Evolutionary conservation across 192 early-diverging fungal genomes (phyloP).

Genomic region (Backusella luteola): DNA sequence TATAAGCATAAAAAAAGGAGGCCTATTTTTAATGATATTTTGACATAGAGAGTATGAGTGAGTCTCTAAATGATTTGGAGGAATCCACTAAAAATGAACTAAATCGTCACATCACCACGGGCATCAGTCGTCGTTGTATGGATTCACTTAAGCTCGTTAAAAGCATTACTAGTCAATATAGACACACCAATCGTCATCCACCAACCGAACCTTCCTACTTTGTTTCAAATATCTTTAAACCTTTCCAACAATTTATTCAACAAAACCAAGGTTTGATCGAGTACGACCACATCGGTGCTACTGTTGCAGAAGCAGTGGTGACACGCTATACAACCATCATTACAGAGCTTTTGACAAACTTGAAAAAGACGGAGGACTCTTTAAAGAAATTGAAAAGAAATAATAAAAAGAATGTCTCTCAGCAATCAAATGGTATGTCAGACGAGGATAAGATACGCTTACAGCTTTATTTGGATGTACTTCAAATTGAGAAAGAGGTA

Average conservation of each 20-base stretch:
- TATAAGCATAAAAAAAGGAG: not conserved
- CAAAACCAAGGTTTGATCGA: constrained; percentile 34
- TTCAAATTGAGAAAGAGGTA: constrained; percentile 52
- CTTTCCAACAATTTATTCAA: constrained; percentile 31
- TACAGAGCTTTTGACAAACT: constrained; percentile 32
- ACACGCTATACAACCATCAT: constrained; percentile 36
- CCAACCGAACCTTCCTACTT: constrained; percentile 52
- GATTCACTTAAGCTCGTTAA: constrained; percentile 41
- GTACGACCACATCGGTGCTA: constrained; percentile 24
- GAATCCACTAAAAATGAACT: constrained; percentile 38
- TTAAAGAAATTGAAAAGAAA: constrained; percentile 42
- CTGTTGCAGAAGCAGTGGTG: constrained; percentile 44
- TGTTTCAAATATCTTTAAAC: constrained; percentile 47
- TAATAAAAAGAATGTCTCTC: constrained; percentile 17
- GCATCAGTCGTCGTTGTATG: constrained; percentile 48
- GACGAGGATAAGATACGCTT: constrained; percentile 58
- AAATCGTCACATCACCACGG: constrained; percentile 33
- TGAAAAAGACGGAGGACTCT: constrained; percentile 46
- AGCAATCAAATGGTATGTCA: constrained; percentile 30
- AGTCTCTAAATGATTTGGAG: constrained; percentile 13
- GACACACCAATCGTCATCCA: constrained; percentile 41
- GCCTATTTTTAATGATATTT: not conserved
- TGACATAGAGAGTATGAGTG: constrained; percentile 30
- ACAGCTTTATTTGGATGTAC: constrained; percentile 53
- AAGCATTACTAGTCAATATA: constrained; percentile 38